phyloP scores from a whole-genome alignment of 2,329 filamentous ascomycete species.

The Huntiella bhutanensis region DNA sequence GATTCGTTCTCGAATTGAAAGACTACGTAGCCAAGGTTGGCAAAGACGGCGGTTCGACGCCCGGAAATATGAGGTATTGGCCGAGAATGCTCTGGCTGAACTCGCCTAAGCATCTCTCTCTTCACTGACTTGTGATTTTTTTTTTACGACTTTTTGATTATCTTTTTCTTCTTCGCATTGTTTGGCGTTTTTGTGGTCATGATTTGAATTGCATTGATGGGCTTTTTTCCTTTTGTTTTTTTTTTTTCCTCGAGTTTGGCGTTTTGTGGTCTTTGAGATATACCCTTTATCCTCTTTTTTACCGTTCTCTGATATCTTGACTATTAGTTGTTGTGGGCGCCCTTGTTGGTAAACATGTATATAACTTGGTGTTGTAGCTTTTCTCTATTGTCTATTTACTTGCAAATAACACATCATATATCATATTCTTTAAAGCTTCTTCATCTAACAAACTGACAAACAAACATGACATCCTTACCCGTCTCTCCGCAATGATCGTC shows the following conservation, averaged over 20 bases:
- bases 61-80: conserved; percentile 31
- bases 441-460: too few species aligned
- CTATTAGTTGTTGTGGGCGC: background rate
- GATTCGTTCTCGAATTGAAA: conserved; percentile 32
- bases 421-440: too few species aligned
- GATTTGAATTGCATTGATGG: background rate
- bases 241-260: conserved; percentile 5
- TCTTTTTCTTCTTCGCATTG: conserved; percentile 3
- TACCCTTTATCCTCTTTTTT: conserved; percentile 3
- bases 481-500: too few species aligned
- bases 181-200: conserved; percentile 1
- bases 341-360: too few species aligned
- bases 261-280: background rate
- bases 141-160: background rate
- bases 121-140: background rate
- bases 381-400: too few species aligned
- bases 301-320: conserved; percentile 3
- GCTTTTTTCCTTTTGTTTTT: conserved; percentile 2
- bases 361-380: too few species aligned
- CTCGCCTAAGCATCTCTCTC: conserved; percentile 15
- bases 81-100: conserved; percentile 33
- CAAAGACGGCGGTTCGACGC: conserved; percentile 35
- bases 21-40: conserved; percentile 35
- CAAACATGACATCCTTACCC: too few species aligned
- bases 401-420: too few species aligned